Percentiles rank a stretch among this genome's conserved stretches.
Conservation (phyloP, 352 stramenopile species). For the Halophytophthora batemanensis region DNA sequence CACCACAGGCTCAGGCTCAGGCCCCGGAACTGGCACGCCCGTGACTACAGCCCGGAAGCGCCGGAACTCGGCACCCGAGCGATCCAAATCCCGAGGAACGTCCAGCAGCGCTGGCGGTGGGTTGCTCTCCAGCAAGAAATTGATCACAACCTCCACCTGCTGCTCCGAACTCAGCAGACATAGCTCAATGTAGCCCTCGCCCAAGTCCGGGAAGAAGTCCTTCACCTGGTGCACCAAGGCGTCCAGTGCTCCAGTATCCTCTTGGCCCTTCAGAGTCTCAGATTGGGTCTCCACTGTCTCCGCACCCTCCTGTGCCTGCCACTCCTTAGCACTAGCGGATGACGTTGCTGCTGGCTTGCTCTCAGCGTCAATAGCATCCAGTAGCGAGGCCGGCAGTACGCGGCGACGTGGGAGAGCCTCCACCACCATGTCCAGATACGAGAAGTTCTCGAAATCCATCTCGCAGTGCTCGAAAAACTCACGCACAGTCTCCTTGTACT, state of each 20-base stretch:
- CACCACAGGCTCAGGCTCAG: constrained; percentile 2
- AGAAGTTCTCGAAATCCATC: constrained; percentile 55
- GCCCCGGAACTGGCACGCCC: constrained; percentile 11
- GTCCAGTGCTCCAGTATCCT: constrained; percentile 11
- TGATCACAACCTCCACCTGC: constrained; percentile 53
- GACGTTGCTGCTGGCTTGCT: constrained; percentile 4
- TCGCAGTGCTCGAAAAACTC: constrained; percentile 50
- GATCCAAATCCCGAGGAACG: constrained; percentile 27
- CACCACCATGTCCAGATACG: constrained; percentile 72
- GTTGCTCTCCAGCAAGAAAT: constrained; percentile 56
- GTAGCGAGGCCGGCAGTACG: constrained; percentile 14
- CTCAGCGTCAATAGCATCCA: constrained; percentile 19
- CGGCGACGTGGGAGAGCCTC: constrained; percentile 54
- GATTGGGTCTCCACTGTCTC: constrained; percentile 11
- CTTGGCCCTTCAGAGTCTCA: constrained; percentile 3
- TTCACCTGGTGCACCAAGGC: constrained; percentile 51
- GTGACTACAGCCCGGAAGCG: constrained; percentile 27
- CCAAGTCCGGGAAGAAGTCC: constrained; percentile 58
- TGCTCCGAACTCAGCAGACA: constrained; percentile 44
- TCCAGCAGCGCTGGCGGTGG: constrained; percentile 32
- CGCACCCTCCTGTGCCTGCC: constrained; percentile 1
- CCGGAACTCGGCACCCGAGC: constrained; percentile 27
- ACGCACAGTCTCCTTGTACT: constrained; percentile 59
- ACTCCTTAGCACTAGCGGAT: constrained; percentile 15
- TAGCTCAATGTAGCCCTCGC: constrained; percentile 60